Evolutionary conservation across 345 rosid species (phyloP).

Genomic region (Diplotaxis tenuifolia): DNA sequence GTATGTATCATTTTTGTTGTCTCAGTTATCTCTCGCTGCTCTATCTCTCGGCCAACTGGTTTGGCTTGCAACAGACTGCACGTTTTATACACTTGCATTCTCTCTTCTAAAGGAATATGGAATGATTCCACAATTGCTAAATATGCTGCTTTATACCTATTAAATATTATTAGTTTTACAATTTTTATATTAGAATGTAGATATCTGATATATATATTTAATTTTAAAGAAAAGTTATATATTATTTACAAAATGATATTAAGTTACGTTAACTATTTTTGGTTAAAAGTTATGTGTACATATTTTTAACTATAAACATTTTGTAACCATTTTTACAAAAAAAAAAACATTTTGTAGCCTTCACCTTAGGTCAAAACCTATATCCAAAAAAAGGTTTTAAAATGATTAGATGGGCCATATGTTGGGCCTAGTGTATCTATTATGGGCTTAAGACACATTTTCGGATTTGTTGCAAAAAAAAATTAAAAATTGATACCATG

Average conservation of each 20-base stretch:
- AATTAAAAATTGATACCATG: slow-evolving; percentile 9
- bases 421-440: background rate
- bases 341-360: background rate
- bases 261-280: background rate
- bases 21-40: background rate
- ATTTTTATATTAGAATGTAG: background rate
- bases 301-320: background rate
- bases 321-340: no score
- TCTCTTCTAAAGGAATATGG: background rate
- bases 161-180: background rate
- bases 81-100: background rate
- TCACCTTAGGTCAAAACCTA: background rate
- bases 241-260: background rate
- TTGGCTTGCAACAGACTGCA: slow-evolving; percentile 23
- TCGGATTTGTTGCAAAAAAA: background rate
- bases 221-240: background rate
- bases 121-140: background rate
- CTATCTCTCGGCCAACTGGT: slow-evolving; percentile 14
- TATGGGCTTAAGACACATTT: slow-evolving; percentile 5
- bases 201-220: background rate
- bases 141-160: background rate
- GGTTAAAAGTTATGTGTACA: background rate
- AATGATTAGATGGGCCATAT: background rate
- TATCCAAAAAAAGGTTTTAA: background rate
- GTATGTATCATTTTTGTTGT: no score